Conservation (phyloP, 768 basidiomycete species). For the Tremella fuciformis region DNA sequence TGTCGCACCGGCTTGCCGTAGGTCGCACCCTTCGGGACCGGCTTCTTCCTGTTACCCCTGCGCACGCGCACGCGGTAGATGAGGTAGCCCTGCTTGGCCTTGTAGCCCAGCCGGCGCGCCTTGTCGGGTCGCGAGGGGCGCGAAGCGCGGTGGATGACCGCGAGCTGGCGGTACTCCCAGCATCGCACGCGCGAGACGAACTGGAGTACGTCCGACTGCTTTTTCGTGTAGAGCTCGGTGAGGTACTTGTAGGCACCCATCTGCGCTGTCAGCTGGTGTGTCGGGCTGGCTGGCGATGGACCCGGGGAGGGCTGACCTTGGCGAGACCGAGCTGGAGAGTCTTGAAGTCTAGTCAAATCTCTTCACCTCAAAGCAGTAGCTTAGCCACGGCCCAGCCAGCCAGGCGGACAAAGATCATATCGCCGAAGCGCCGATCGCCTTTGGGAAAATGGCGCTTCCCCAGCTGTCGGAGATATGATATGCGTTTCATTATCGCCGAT, state of each 20-base stretch:
- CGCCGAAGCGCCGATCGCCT: too few species aligned
- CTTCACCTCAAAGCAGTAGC: too few species aligned
- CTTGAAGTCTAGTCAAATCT: too few species aligned
- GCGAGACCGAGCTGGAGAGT: too few species aligned
- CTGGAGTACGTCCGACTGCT: constrained; percentile 68
- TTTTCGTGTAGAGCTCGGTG: constrained; percentile 93
- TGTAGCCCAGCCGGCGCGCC: constrained; percentile 97
- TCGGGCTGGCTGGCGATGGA: too few species aligned
- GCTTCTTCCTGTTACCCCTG: constrained; percentile 98
- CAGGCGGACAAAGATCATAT: too few species aligned
- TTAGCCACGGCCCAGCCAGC: too few species aligned
- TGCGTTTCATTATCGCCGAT: too few species aligned
- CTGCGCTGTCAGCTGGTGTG: constrained; percentile 10
- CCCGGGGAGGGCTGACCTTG: too few species aligned
- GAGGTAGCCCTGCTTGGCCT: constrained; percentile 99
- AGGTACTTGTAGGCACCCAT: constrained; percentile 68
- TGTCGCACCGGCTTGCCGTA: constrained; percentile 99
- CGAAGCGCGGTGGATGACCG: constrained; percentile 96
- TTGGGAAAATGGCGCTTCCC: too few species aligned
- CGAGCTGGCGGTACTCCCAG: constrained; percentile 98
- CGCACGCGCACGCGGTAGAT: constrained; percentile 96
- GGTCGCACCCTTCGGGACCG: constrained; percentile 97
- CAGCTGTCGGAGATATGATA: too few species aligned
- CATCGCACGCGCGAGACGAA: constrained; percentile 97
- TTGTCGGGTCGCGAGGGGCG: constrained; percentile 99